phyloP scores from a whole-genome alignment of 192 early-diverging fungal genomes.

The Umbelopsis sp. region DNA sequence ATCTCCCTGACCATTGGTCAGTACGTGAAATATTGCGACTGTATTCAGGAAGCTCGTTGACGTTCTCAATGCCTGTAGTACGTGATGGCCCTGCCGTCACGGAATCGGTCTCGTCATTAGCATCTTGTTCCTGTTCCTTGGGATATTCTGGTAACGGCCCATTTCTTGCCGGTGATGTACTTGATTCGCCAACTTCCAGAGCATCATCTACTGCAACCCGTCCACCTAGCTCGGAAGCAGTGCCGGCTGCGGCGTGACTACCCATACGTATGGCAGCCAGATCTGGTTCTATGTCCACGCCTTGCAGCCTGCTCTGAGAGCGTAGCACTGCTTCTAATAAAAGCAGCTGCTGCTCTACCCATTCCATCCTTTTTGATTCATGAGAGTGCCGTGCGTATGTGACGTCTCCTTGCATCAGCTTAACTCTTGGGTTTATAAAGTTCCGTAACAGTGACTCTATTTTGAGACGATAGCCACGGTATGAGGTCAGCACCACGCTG shows the following conservation, averaged over 20 bases:
- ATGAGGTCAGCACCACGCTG: conserved; percentile 21
- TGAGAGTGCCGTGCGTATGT: conserved; percentile 22
- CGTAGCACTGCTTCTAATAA: conserved; percentile 23
- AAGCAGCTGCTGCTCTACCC: conserved; percentile 38
- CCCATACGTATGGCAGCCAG: conserved; percentile 36
- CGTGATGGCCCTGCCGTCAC: conserved; percentile 2
- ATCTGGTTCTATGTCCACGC: conserved; percentile 27
- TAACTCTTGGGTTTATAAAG: conserved; percentile 30
- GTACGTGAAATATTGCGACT: background rate
- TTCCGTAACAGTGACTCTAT: conserved; percentile 30
- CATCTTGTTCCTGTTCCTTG: background rate
- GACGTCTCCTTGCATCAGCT: conserved; percentile 29
- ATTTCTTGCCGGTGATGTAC: background rate
- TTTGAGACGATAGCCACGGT: conserved; percentile 37
- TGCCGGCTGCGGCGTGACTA: conserved; percentile 28
- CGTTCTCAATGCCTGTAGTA: background rate
- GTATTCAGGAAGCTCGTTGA: conserved; percentile 15
- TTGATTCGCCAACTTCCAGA: conserved; percentile 27
- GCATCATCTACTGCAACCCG: conserved; percentile 36
- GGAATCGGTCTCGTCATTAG: background rate
- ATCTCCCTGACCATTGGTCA: background rate
- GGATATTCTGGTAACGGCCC: conserved; percentile 10
- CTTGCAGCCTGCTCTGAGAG: conserved; percentile 24
- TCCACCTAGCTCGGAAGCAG: conserved; percentile 26
- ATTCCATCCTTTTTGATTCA: conserved; percentile 35